These are phyloP conservation scores for Jasminum sambac DNA, from an alignment of 257 asterid species.

Conservation along the genomic window DNA sequence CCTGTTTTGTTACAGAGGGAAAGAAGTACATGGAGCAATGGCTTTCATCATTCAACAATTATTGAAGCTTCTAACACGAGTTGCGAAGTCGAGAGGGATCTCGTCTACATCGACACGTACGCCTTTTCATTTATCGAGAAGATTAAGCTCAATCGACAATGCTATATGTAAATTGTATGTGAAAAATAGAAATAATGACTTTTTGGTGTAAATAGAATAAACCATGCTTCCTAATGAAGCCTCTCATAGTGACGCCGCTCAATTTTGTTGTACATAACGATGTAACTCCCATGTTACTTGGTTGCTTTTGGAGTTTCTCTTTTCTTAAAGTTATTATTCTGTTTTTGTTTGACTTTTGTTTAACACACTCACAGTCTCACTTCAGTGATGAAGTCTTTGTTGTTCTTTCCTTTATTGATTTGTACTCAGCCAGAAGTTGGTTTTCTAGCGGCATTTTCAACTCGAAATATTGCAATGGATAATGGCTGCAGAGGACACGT, in stretches of 20 bases:
- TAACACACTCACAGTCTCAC: neutral
- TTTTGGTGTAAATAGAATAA: conserved; percentile 41
- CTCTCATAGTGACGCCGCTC: neutral
- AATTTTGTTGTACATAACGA: conserved; percentile 11
- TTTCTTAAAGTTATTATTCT: neutral
- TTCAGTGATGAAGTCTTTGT: neutral
- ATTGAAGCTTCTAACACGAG: conserved; percentile 41
- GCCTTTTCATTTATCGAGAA: no score
- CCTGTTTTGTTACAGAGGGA: conserved; percentile 48
- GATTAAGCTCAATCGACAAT: conserved; percentile 1
- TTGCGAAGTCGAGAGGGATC: neutral
- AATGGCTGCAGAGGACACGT: no score
- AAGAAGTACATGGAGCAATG: conserved; percentile 72
- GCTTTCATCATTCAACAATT: conserved; percentile 72
- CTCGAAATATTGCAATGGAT: neutral
- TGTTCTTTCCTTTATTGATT: neutral
- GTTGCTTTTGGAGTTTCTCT: neutral
- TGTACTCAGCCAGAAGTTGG: neutral
- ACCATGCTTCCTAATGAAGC: conserved; percentile 10
- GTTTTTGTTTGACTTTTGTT: neutral
- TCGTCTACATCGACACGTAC: neutral
- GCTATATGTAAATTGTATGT: conserved; percentile 16
- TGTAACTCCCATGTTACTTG: neutral
- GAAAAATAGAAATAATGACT: conserved; percentile 9
- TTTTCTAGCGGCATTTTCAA: neutral